These are phyloP conservation scores for Solanum chacoense DNA, from an alignment of 305 asterid genomes.

Conservation along the genomic window DNA sequence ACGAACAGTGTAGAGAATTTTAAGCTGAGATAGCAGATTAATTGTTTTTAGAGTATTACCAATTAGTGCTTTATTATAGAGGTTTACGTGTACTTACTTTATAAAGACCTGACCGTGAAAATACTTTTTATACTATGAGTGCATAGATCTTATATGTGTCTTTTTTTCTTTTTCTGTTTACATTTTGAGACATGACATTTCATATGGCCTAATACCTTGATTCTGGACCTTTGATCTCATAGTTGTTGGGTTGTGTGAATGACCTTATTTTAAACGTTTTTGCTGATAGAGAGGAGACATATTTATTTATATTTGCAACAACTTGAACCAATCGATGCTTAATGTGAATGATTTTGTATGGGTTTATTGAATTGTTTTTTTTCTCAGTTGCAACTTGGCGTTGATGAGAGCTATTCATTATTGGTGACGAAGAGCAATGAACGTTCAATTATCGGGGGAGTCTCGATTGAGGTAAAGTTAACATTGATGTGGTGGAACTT, in stretches of 20 bases:
- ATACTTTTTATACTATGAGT: not conserved
- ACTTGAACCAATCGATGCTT: not conserved
- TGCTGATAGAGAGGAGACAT: not conserved
- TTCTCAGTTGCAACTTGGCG: conserved; percentile 71
- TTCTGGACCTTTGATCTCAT: not conserved
- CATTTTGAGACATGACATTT: not conserved
- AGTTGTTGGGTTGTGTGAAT: not conserved
- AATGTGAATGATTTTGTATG: not conserved
- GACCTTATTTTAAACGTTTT: not conserved
- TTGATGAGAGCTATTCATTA: conserved; percentile 80
- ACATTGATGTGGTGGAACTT: not conserved
- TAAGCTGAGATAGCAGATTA: not conserved
- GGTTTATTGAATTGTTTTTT: not conserved
- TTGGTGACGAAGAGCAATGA: conserved; percentile 42
- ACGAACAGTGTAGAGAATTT: not conserved
- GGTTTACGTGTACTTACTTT: not conserved
- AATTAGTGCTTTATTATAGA: not conserved
- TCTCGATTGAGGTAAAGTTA: conserved; percentile 58
- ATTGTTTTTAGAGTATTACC: not conserved
- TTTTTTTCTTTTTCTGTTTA: not conserved
- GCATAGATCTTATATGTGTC: not conserved
- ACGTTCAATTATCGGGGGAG: conserved; percentile 48
- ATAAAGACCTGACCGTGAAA: not conserved
- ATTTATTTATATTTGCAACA: not conserved
- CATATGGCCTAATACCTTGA: not conserved